Base-by-base conservation (phyloP, 805 yeast species). In the Candida morakotiae region DNA sequence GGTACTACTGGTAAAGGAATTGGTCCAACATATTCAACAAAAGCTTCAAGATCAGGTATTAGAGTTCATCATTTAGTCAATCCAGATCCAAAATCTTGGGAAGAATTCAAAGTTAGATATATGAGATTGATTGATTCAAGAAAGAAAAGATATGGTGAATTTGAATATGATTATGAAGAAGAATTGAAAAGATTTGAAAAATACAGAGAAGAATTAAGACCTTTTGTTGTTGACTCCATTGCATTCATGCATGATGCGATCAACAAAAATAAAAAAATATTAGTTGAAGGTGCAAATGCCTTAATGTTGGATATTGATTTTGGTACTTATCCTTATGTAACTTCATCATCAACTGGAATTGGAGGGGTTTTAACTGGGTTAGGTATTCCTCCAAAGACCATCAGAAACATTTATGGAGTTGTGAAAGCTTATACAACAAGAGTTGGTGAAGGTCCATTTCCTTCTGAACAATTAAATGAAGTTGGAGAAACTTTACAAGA, bases 1-100 rank as follows among this genome's bases (percentile, higher is more conserved):
- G 98, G 98, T 52, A 93, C 98, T 45, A 93, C 98, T 24, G 97
- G 98, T 58, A 93, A 93, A 61, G 98, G 98, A 66, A 93, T 93
- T 55, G 98, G 98, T 41, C 98, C 98, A 53, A 84, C 98, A 30
- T 93, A 93, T 62, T 83, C 97, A 18, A 88, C 98, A 46, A 93
- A 93, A 71, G 95, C 95, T 35, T 83, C 95, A 11, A 83, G 98
- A 68, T 87, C 97, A 15, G 98, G 98, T 57, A 73, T 93, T 51
- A 79, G 98, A 67, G 94, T 93, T 39, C 98, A 93, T 69, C 98
- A 93, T 71, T 75, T 93, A 55, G 93, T 88, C 28, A 80, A 85
- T 48, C 84, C 85, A 52, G 89, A 85, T 56, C 89, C 88, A 11
- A 89, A 80, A 45, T 86, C 95, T 11, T 93, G 98, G 98, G 84